A percentile compares a stretch with the other conserved stretches of the same genome.
Conservation (phyloP, 768 basidiomycete genomes). For the Vararia minispora region DNA sequence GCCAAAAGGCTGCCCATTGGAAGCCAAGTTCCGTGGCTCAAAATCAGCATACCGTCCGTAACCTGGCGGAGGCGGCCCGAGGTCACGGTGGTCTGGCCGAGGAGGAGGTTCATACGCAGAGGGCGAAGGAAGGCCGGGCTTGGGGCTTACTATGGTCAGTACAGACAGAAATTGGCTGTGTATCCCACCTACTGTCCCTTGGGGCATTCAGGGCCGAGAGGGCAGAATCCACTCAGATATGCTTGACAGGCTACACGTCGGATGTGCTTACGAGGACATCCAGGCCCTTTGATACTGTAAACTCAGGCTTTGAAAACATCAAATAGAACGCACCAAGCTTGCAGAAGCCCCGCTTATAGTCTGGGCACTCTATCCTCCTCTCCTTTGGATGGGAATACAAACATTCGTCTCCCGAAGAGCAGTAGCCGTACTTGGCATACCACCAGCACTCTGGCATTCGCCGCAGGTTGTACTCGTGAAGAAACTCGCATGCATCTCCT, state of each 20-base stretch:
- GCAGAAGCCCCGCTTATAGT: constrained; percentile 94
- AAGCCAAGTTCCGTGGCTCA: constrained; percentile 40
- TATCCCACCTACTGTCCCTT: constrained; percentile 68
- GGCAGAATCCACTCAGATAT: constrained; percentile 91
- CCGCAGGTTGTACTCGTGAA: constrained; percentile 96
- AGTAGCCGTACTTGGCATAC: constrained; percentile 97
- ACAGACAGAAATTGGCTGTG: constrained; percentile 1
- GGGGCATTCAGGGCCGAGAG: constrained; percentile 78
- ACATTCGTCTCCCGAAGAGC: constrained; percentile 94
- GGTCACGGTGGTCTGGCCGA: constrained; percentile 62
- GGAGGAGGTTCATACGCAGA: constrained; percentile 71
- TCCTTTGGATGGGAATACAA: constrained; percentile 94
- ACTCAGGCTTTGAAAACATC: constrained; percentile 5
- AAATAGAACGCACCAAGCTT: constrained; percentile 58
- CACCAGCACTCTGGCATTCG: constrained; percentile 99
- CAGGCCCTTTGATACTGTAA: constrained; percentile 45
- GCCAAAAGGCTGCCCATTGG: constrained; percentile 22
- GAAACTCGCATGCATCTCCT: constrained; percentile 94
- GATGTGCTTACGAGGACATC: constrained; percentile 87
- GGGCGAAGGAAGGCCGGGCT: constrained; percentile 56
- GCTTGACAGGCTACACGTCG: constrained; percentile 83
- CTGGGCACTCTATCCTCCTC: constrained; percentile 84
- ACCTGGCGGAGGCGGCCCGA: constrained; percentile 87
- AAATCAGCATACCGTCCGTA: constrained; percentile 78
- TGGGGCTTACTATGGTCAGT: constrained; percentile 44